These are phyloP conservation scores for Euryodendron excelsum DNA, from an alignment of 148 eudicot species.

Conservation along the genomic window DNA sequence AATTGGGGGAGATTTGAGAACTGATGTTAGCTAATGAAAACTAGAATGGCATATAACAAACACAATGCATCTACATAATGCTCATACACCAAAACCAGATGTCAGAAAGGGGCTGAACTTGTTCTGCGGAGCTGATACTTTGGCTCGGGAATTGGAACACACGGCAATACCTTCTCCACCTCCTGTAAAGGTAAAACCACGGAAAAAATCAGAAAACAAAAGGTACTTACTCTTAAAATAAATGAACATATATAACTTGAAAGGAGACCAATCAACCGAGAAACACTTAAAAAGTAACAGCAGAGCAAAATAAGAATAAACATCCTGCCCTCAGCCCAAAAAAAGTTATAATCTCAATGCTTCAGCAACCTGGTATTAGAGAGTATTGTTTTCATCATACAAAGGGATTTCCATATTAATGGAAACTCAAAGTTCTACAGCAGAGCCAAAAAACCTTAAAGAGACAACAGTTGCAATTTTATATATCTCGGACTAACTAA, in stretches of 20 bases:
- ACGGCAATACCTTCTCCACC: slow-evolving; percentile 68
- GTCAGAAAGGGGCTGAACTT: slow-evolving; percentile 66
- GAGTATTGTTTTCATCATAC: neutral
- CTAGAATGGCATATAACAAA: slow-evolving; percentile 11
- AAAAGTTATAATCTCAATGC: neutral
- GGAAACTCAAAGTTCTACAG: neutral
- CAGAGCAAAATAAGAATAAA: too few relatives aligned
- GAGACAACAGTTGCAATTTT: neutral
- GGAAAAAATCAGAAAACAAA: neutral
- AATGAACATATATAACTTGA: neutral
- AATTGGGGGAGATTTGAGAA: slow-evolving; percentile 3
- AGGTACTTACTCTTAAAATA: neutral
- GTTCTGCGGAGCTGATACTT: slow-evolving; percentile 86
- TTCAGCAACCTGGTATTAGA: neutral
- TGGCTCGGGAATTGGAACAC: slow-evolving; percentile 71
- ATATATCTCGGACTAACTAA: neutral
- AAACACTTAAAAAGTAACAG: too few relatives aligned
- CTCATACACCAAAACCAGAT: neutral
- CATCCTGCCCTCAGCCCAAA: neutral
- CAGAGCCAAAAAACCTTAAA: neutral
- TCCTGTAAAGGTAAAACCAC: slow-evolving; percentile 44
- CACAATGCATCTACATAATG: slow-evolving; percentile 14
- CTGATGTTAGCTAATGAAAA: slow-evolving; percentile 14
- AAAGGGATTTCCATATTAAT: neutral
- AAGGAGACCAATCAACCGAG: too few relatives aligned